Conservation (phyloP, 768 basidiomycete species). For the Chalciporus pseudorubinellus region DNA sequence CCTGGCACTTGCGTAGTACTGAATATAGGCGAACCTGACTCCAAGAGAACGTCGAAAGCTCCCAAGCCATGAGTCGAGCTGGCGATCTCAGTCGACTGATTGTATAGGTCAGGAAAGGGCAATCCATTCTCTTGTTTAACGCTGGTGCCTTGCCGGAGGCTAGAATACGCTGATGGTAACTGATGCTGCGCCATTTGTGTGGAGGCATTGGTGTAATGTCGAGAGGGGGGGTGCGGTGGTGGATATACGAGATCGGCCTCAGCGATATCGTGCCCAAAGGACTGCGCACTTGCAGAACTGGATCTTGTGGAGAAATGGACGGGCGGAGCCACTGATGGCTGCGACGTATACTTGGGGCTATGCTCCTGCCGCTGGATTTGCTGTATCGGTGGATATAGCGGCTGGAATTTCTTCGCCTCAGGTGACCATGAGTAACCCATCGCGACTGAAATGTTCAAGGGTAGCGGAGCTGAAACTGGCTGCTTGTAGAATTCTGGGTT, state of each 20-base stretch:
- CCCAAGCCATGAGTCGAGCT: constrained; percentile 24
- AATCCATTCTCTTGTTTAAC: constrained; percentile 31
- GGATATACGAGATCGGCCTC: constrained; percentile 26
- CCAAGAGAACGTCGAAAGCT: constrained; percentile 20
- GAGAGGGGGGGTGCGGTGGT: constrained; percentile 15
- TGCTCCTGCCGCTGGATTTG: constrained; percentile 26
- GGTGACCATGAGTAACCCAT: constrained; percentile 35
- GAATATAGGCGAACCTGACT: constrained; percentile 28
- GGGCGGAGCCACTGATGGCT: constrained; percentile 11
- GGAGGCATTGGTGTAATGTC: constrained; percentile 22
- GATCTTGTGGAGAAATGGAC: constrained; percentile 12
- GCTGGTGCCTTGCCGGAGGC: constrained; percentile 18
- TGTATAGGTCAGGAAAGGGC: constrained; percentile 26
- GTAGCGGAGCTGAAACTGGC: constrained; percentile 32
- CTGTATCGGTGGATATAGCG: constrained; percentile 34
- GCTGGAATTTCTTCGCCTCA: constrained; percentile 35
- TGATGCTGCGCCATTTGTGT: constrained; percentile 17
- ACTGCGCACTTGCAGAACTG: constrained; percentile 13
- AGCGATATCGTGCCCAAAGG: constrained; percentile 28
- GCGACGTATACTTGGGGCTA: constrained; percentile 23
- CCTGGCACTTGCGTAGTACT: not conserved
- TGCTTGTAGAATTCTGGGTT: constrained; percentile 31
- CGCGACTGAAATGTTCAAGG: constrained; percentile 31
- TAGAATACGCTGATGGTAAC: constrained; percentile 22
- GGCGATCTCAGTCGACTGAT: constrained; percentile 20